phyloP scores from a whole-genome alignment of 495 filamentous ascomycete genomes.

The Platismatia glauca region DNA sequence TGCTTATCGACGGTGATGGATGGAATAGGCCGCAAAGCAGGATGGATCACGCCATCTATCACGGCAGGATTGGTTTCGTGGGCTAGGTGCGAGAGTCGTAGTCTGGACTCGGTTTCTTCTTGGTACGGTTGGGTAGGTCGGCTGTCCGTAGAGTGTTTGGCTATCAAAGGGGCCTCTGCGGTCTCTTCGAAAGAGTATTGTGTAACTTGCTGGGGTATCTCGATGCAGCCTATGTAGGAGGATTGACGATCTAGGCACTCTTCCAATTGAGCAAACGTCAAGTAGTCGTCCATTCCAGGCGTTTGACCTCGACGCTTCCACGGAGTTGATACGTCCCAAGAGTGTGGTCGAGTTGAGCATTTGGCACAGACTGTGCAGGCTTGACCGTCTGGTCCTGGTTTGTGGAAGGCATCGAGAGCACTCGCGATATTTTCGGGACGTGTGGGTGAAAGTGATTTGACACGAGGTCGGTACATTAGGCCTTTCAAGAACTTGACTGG shows the following conservation, averaged over 20 bases:
- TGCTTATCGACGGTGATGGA: conserved; percentile 5
- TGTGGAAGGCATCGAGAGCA: conserved; percentile 5
- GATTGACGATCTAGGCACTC: conserved; percentile 17
- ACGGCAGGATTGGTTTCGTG: neutral
- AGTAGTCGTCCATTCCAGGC: conserved; percentile 22
- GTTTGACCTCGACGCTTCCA: conserved; percentile 21
- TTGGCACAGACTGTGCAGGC: conserved; percentile 1
- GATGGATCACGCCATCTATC: conserved; percentile 17
- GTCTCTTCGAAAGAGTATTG: conserved; percentile 14
- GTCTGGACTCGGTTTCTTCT: neutral
- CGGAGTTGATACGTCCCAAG: neutral
- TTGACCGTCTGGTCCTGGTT: neutral
- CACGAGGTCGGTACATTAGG: conserved; percentile 10
- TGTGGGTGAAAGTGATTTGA: conserved; percentile 4
- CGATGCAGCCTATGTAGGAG: conserved; percentile 12
- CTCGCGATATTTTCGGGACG: conserved; percentile 3
- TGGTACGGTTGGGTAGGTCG: neutral
- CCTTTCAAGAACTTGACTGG: conserved; percentile 10
- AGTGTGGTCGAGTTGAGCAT: neutral
- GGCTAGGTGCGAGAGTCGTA: neutral
- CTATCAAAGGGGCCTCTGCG: conserved; percentile 18
- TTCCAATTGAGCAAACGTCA: conserved; percentile 21
- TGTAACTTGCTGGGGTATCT: conserved; percentile 14
- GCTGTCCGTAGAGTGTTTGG: conserved; percentile 8
- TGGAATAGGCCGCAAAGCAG: conserved; percentile 9